A percentile compares a stretch with the other conserved stretches of the same genome.
Evolutionary conservation across 176 grass and related monocot genomes (phyloP).

Genomic region (Zea luxurians): DNA sequence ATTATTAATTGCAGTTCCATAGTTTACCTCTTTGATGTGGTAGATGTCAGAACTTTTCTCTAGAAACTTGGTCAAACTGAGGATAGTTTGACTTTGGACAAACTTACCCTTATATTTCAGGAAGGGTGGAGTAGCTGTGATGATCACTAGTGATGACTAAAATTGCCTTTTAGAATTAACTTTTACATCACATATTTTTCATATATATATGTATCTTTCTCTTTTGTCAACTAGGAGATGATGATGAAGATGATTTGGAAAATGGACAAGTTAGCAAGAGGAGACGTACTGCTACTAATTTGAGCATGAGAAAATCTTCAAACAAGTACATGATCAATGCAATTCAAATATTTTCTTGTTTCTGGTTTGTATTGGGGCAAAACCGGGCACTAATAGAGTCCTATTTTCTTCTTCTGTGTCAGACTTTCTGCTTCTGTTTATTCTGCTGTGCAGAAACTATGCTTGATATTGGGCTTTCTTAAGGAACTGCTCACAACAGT

Average conservation of each 20-base stretch:
- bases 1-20: not conserved
- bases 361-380: slow-evolving; percentile 18
- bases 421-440: slow-evolving; percentile 77
- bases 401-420: slow-evolving; percentile 33
- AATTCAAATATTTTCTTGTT: slow-evolving; percentile 13
- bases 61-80: slow-evolving; percentile 2
- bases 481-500: slow-evolving; percentile 78
- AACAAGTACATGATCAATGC: slow-evolving; percentile 61
- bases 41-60: not conserved
- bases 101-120: slow-evolving; percentile 2
- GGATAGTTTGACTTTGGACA: not conserved
- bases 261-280: slow-evolving; percentile 81
- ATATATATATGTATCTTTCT: slow-evolving; percentile 29
- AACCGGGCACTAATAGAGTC: slow-evolving; percentile 29
- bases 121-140: not conserved
- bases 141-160: slow-evolving; percentile 15
- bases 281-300: slow-evolving; percentile 62
- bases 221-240: slow-evolving; percentile 61
- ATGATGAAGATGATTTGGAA: slow-evolving; percentile 78
- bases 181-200: slow-evolving; percentile 25
- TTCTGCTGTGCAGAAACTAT: slow-evolving; percentile 86
- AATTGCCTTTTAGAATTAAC: slow-evolving; percentile 5
- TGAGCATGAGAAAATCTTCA: slow-evolving; percentile 65
- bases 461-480: slow-evolving; percentile 92
- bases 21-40: not conserved